These are phyloP conservation scores for Cryptococcus sp. DNA, from an alignment of 1,284 basidiomycete species.

Conservation along the genomic window DNA sequence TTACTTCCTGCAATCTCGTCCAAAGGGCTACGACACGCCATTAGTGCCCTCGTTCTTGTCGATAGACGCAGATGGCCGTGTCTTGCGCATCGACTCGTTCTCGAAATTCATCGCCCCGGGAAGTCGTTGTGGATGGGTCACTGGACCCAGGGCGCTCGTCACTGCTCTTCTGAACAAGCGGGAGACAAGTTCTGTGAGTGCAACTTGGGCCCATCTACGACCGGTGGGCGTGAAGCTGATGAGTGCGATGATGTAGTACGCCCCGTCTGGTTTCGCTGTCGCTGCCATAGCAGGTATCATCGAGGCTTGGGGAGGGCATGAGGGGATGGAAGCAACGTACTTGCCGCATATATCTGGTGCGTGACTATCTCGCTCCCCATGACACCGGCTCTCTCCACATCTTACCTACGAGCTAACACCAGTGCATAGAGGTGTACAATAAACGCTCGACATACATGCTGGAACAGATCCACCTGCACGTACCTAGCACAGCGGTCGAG, in stretches of 20 bases:
- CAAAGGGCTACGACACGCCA: slow-evolving; percentile 50
- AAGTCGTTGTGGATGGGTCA: slow-evolving; percentile 71
- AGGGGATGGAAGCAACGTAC: slow-evolving; percentile 39
- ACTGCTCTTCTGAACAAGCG: slow-evolving; percentile 28
- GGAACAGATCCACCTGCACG: slow-evolving; percentile 27
- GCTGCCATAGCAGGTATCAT: slow-evolving; percentile 34
- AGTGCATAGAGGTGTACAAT: slow-evolving; percentile 19
- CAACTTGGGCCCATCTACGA: slow-evolving; percentile 10
- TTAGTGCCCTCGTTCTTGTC: slow-evolving; percentile 26
- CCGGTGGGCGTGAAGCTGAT: neutral
- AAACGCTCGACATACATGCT: slow-evolving; percentile 32
- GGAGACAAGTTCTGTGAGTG: slow-evolving; percentile 25
- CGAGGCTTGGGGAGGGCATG: slow-evolving; percentile 40
- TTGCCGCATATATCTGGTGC: slow-evolving; percentile 34
- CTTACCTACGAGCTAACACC: neutral
- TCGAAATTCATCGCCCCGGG: slow-evolving; percentile 79
- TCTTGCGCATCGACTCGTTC: slow-evolving; percentile 74
- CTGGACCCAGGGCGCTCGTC: slow-evolving; percentile 45
- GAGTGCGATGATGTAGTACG: slow-evolving; percentile 17
- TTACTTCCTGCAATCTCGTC: slow-evolving; percentile 34
- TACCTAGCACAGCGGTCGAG: slow-evolving; percentile 22
- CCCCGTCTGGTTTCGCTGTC: slow-evolving; percentile 40
- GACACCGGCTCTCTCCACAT: neutral
- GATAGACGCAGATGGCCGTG: slow-evolving; percentile 73
- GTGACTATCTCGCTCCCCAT: neutral